phyloP scores from a whole-genome alignment of 768 basidiomycete genomes.

The Russula olivacea region DNA sequence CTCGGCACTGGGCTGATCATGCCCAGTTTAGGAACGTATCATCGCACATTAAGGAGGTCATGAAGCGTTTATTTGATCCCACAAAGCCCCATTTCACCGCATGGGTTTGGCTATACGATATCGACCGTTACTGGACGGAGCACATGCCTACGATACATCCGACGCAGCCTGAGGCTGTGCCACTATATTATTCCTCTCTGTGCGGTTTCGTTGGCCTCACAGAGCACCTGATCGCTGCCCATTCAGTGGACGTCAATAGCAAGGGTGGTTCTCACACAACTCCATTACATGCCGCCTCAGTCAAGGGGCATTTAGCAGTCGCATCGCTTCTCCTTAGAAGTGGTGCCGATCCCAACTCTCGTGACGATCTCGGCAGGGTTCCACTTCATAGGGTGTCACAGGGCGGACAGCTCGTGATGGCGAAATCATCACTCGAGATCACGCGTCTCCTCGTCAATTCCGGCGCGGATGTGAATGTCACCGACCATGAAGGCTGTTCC shows the following conservation, averaged over 20 bases:
- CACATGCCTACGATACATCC: neutral
- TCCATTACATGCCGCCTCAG: neutral
- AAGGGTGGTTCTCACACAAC: neutral
- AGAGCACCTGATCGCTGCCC: neutral
- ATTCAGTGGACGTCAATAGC: neutral
- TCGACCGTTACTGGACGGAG: neutral
- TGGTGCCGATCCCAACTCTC: neutral
- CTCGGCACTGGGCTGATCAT: conserved; percentile 9
- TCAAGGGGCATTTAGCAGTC: neutral
- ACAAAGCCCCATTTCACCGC: neutral
- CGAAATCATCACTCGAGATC: neutral
- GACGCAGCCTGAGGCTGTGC: neutral
- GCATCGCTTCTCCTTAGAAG: neutral
- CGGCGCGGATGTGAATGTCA: neutral
- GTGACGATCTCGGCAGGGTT: neutral
- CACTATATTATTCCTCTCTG: conserved; percentile 6
- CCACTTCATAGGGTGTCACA: neutral
- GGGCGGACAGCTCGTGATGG: neutral
- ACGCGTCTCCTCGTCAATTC: neutral
- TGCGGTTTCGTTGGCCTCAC: conserved; percentile 6
- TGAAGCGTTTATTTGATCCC: conserved; percentile 2
- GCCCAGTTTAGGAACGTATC: neutral
- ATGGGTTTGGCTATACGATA: conserved; percentile 11
- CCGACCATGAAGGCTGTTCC: neutral
- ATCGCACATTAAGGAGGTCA: neutral